Evolutionary conservation across 2,329 filamentous ascomycete genomes (phyloP).

Genomic region (Lachnellula subtilissima): DNA sequence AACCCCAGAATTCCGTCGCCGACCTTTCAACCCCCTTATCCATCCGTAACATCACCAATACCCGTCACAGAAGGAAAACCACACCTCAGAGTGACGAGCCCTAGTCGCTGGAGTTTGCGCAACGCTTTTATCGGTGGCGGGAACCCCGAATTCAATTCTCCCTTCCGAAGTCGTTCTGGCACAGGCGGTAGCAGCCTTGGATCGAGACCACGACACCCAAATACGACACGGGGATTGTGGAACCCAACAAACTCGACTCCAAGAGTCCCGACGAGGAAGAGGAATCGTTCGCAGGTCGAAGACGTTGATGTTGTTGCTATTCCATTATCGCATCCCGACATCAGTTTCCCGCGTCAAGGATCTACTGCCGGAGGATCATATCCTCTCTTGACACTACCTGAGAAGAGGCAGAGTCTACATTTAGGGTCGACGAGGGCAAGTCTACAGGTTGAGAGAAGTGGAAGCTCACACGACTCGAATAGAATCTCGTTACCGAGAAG

Average conservation of each 20-base stretch:
- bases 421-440: conserved; percentile 40
- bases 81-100: conserved; percentile 42
- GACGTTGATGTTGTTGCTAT: conserved; percentile 23
- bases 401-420: conserved; percentile 50
- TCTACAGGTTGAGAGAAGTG: conserved; percentile 43
- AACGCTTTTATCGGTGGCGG: conserved; percentile 27
- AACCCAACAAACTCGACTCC: conserved; percentile 59
- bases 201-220: conserved; percentile 24
- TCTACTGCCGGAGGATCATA: conserved; percentile 32
- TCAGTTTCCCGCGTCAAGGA: conserved; percentile 22
- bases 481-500: conserved; percentile 30
- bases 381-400: conserved; percentile 52
- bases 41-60: conserved; percentile 16
- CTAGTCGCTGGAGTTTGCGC: conserved; percentile 30
- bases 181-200: conserved; percentile 23
- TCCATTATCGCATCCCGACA: conserved; percentile 29
- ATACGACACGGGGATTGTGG: conserved; percentile 43
- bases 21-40: conserved; percentile 28
- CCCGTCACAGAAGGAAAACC: conserved; percentile 15
- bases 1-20: conserved; percentile 1
- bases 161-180: conserved; percentile 24
- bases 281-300: conserved; percentile 13
- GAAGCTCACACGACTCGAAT: conserved; percentile 27
- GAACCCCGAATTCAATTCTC: conserved; percentile 22
- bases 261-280: conserved; percentile 23